These are phyloP conservation scores for Macrocybe sp. DNA, from an alignment of 1,284 basidiomycete species.

Conservation along the genomic window DNA sequence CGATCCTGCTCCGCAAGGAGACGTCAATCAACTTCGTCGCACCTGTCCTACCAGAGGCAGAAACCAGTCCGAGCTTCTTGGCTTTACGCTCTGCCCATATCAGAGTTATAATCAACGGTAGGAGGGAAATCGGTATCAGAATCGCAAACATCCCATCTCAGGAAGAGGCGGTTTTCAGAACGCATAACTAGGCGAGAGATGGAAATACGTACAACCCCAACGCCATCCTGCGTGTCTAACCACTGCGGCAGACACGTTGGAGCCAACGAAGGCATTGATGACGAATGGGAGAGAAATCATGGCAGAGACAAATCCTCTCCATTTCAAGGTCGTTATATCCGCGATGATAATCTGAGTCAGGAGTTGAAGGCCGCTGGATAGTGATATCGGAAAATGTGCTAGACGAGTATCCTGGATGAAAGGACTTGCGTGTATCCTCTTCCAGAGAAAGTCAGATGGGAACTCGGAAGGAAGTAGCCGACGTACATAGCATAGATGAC, in stretches of 20 bases:
- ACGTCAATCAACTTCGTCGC: conserved; percentile 4
- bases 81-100: conserved; percentile 70
- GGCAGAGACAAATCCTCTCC: conserved; percentile 68
- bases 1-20: conserved; percentile 18
- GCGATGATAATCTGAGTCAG: conserved; percentile 75
- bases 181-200: background rate
- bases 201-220: conserved; percentile 57
- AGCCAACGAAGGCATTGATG: conserved; percentile 64
- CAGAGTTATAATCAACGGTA: conserved; percentile 60
- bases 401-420: background rate
- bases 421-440: conserved; percentile 50
- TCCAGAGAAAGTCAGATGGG: conserved; percentile 4
- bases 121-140: conserved; percentile 48
- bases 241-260: conserved; percentile 59
- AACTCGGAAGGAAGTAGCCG: background rate
- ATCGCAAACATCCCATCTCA: conserved; percentile 68
- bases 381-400: background rate
- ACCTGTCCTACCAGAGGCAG: background rate
- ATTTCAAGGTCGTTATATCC: conserved; percentile 76
- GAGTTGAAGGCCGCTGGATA: conserved; percentile 56
- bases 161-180: background rate
- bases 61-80: conserved; percentile 42
- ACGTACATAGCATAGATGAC: conserved; percentile 51
- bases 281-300: conserved; percentile 68
- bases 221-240: conserved; percentile 61